Evolutionary conservation across 2,329 filamentous ascomycete genomes (phyloP).

Genomic region (Botrytis aclada): DNA sequence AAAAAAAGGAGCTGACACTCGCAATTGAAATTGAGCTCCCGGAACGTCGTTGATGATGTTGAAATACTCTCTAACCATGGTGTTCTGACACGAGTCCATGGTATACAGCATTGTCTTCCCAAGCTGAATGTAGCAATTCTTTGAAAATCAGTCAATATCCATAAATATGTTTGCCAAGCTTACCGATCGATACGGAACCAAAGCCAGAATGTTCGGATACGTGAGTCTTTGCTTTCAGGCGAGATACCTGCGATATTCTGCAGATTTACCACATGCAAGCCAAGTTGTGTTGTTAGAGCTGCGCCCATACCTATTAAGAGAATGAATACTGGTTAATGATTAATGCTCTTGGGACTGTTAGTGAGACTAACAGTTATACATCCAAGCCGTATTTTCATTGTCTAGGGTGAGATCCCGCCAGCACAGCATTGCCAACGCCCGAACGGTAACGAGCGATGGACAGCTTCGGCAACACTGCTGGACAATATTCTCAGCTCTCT

Average conservation of each 20-base stretch:
- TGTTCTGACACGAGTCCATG: slow-evolving; percentile 1
- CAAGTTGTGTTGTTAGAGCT: background rate
- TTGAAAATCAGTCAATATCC: background rate
- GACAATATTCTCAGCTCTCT: background rate
- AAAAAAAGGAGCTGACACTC: background rate
- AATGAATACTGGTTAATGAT: background rate
- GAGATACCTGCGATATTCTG: background rate
- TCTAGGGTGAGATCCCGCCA: background rate
- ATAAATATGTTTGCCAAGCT: background rate
- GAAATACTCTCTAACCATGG: slow-evolving; percentile 2
- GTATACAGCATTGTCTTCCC: background rate
- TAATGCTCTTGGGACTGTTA: background rate
- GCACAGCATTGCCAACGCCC: background rate
- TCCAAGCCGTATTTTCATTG: background rate
- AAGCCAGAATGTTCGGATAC: slow-evolving; percentile 8
- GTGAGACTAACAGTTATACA: slow-evolving; percentile 1
- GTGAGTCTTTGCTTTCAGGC: background rate
- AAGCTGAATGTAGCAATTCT: background rate
- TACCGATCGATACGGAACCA: background rate
- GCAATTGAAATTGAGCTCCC: background rate
- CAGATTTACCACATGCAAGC: background rate
- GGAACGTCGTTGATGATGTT: background rate
- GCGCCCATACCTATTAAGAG: background rate
- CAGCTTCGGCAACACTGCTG: background rate
- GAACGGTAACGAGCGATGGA: background rate